Percentiles rank a stretch among this genome's conserved stretches.
These are phyloP conservation scores for Cadophora sp. DNA, from an alignment of 2,329 filamentous ascomycete genomes.

Conservation along the genomic window DNA sequence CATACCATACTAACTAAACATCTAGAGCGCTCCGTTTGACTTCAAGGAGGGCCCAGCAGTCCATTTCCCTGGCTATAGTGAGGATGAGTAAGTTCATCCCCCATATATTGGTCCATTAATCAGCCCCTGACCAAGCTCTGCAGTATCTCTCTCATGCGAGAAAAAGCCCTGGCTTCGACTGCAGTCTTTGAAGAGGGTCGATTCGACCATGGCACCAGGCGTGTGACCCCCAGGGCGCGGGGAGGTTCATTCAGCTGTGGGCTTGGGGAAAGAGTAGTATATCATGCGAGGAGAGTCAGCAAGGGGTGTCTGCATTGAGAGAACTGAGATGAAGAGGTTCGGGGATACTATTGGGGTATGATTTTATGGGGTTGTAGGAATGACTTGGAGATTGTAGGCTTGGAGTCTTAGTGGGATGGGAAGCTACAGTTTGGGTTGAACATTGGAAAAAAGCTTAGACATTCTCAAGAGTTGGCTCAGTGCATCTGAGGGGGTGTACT, in stretches of 20 bases:
- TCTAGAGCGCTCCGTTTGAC: slow-evolving; percentile 65
- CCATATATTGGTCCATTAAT: neutral
- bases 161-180: slow-evolving; percentile 44
- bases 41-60: slow-evolving; percentile 60
- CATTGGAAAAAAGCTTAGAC: neutral
- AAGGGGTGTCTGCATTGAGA: slow-evolving; percentile 27
- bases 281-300: slow-evolving; percentile 41
- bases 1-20: slow-evolving; percentile 31
- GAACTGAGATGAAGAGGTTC: neutral
- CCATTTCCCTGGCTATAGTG: slow-evolving; percentile 60
- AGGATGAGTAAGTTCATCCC: slow-evolving; percentile 62
- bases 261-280: slow-evolving; percentile 34
- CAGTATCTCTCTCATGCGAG: slow-evolving; percentile 44
- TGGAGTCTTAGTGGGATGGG: neutral
- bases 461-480: neutral
- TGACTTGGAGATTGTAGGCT: neutral
- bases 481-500: neutral
- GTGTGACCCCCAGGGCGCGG: slow-evolving; percentile 31
- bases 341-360: neutral
- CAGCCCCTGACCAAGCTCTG: neutral
- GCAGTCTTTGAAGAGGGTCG: slow-evolving; percentile 37
- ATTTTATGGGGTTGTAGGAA: neutral
- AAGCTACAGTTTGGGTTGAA: neutral
- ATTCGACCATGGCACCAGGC: slow-evolving; percentile 24
- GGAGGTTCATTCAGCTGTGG: slow-evolving; percentile 36